These are phyloP conservation scores for Paecilomyces sp. DNA, from an alignment of 2,329 filamentous ascomycete genomes.

Conservation along the genomic window DNA sequence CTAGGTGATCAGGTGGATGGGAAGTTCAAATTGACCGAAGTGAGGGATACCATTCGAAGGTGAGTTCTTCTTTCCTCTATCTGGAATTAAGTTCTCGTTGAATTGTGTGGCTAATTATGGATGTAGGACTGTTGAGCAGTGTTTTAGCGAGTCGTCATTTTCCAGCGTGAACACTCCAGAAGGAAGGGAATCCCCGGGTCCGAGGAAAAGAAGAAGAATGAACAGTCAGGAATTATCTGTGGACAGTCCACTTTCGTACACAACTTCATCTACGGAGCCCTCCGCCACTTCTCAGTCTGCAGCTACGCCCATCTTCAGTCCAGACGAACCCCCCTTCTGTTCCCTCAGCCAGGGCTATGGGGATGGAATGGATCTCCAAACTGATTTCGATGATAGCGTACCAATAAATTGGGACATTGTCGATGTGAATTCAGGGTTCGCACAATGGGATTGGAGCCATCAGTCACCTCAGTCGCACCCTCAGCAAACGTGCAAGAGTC, in stretches of 20 bases:
- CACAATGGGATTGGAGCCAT: not conserved
- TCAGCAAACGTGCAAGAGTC: not conserved
- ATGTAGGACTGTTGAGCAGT: not conserved
- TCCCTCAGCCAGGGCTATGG: not conserved
- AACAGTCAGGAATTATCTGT: not conserved
- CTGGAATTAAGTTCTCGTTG: too few species aligned
- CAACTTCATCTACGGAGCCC: not conserved
- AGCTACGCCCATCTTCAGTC: not conserved
- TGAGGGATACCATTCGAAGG: not conserved
- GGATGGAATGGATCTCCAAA: not conserved
- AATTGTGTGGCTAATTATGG: not conserved
- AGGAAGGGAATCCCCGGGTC: too few species aligned
- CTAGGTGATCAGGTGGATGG: not conserved
- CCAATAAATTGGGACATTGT: not conserved
- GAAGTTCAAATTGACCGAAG: not conserved
- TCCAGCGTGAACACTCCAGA: not conserved
- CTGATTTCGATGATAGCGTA: not conserved
- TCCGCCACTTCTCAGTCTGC: not conserved
- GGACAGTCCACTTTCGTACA: not conserved
- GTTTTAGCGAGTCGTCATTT: not conserved
- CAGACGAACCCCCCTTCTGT: not conserved
- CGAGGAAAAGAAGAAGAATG: not conserved
- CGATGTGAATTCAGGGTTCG: not conserved
- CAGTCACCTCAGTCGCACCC: not conserved
- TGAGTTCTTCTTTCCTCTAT: not conserved